These are phyloP conservation scores for Metschnikowia henanensis DNA, from an alignment of 805 yeast genomes.

Conservation along the genomic window DNA sequence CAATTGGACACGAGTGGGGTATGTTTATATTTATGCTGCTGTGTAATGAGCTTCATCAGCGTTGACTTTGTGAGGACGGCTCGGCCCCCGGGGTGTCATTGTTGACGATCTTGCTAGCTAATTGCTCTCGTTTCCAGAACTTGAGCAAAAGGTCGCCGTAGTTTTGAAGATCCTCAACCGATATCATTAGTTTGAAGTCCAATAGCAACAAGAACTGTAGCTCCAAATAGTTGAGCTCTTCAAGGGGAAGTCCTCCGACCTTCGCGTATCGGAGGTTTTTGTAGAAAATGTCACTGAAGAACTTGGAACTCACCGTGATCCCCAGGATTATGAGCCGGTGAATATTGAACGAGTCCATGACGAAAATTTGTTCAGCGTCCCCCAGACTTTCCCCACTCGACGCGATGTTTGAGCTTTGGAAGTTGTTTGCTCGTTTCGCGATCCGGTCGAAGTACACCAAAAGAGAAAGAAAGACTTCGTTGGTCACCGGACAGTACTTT, in stretches of 20 bases:
- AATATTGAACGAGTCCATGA: slow-evolving; percentile 94
- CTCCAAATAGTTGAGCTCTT: slow-evolving; percentile 90
- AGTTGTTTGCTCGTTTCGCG: slow-evolving; percentile 74
- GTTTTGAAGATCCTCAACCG: slow-evolving; percentile 85
- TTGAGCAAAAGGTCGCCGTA: slow-evolving; percentile 84
- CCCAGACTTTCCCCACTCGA: slow-evolving; percentile 24
- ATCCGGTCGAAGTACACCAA: slow-evolving; percentile 94
- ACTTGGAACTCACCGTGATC: slow-evolving; percentile 92
- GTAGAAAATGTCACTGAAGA: slow-evolving; percentile 91
- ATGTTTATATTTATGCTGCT: no score
- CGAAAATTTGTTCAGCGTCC: slow-evolving; percentile 63
- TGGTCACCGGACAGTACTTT: slow-evolving; percentile 98
- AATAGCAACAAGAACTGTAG: slow-evolving; percentile 80
- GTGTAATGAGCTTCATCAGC: neutral
- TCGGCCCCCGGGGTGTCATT: slow-evolving; percentile 2
- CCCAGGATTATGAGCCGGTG: slow-evolving; percentile 94
- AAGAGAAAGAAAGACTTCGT: slow-evolving; percentile 88
- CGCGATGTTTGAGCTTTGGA: slow-evolving; percentile 26
- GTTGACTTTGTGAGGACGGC: neutral
- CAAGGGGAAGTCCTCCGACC: slow-evolving; percentile 92
- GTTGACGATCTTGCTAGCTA: slow-evolving; percentile 36
- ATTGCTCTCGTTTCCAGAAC: slow-evolving; percentile 78
- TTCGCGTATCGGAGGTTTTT: slow-evolving; percentile 93
- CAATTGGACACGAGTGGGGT: no score
- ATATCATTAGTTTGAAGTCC: slow-evolving; percentile 85